Percentiles rank a stretch among this genome's conserved stretches.
Evolutionary conservation across 441 rosid species (phyloP).

Genomic region (Erysimum pusillum): DNA sequence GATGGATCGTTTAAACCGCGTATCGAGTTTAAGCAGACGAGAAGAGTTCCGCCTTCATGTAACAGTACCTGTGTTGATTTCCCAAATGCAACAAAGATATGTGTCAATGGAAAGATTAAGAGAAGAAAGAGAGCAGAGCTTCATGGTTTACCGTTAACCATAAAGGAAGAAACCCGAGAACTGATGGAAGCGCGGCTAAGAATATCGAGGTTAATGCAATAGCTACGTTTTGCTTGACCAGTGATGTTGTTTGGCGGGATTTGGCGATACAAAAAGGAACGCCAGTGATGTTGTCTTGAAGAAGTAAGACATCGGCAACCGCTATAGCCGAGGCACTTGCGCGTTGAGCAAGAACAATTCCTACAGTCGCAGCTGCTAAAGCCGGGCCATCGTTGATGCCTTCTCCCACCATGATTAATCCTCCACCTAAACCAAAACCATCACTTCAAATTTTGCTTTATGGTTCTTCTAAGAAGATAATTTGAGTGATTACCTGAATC

Average conservation of each 20-base stretch:
- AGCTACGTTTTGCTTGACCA: slow-evolving; percentile 90
- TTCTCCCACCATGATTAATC: slow-evolving; percentile 93
- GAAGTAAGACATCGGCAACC: slow-evolving; percentile 83
- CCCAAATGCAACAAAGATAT: slow-evolving; percentile 2
- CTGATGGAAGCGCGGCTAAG: slow-evolving; percentile 86
- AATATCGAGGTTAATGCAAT: slow-evolving; percentile 75
- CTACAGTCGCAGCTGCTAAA: slow-evolving; percentile 91
- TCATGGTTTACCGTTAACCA: slow-evolving; percentile 76
- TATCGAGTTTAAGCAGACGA: slow-evolving; percentile 16
- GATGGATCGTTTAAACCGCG: slow-evolving; percentile 5
- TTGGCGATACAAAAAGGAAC: slow-evolving; percentile 91
- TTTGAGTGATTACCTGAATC: slow-evolving; percentile 61
- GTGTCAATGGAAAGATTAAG: neutral
- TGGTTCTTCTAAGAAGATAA: neutral
- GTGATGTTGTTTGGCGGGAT: slow-evolving; percentile 81
- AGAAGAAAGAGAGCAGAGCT: neutral
- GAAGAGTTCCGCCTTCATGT: slow-evolving; percentile 12
- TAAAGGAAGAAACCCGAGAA: slow-evolving; percentile 81
- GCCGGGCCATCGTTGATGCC: slow-evolving; percentile 98
- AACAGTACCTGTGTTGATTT: neutral
- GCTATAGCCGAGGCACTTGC: slow-evolving; percentile 95
- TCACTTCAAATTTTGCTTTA: too few species aligned
- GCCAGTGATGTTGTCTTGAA: slow-evolving; percentile 76
- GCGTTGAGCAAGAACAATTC: slow-evolving; percentile 97
- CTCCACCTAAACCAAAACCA: slow-evolving; percentile 72